phyloP scores from a whole-genome alignment of 1,284 basidiomycete genomes.

The Cronartium quercuum region DNA sequence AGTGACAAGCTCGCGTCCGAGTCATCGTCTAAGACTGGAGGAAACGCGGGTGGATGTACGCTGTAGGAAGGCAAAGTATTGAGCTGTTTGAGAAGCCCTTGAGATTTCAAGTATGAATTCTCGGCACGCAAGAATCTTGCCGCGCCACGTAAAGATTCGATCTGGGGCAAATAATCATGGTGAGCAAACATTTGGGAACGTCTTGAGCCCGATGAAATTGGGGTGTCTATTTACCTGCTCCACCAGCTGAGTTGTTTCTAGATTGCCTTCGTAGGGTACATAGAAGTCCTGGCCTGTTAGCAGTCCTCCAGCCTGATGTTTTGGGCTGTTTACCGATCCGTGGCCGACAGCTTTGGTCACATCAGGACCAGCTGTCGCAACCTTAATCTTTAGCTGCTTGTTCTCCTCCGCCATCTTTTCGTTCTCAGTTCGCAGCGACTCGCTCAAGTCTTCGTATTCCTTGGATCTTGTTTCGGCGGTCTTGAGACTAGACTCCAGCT shows the following conservation, averaged over 20 bases:
- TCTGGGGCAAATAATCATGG: constrained; percentile 52
- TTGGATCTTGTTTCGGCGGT: constrained; percentile 41
- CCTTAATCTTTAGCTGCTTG: not conserved
- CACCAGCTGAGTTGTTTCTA: constrained; percentile 75
- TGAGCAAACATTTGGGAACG: not conserved
- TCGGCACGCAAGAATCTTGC: constrained; percentile 82
- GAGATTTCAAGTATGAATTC: constrained; percentile 83
- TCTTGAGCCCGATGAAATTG: constrained; percentile 16
- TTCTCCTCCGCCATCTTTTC: constrained; percentile 61
- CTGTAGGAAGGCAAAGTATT: constrained; percentile 59
- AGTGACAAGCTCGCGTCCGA: not conserved
- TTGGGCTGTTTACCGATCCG: constrained; percentile 14
- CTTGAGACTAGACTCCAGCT: constrained; percentile 58
- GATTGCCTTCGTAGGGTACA: constrained; percentile 63
- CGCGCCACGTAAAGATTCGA: constrained; percentile 81
- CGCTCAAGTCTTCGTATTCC: constrained; percentile 79
- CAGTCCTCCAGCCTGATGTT: constrained; percentile 2
- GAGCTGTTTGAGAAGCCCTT: constrained; percentile 75
- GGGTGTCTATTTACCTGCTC: constrained; percentile 61
- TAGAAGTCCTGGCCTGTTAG: constrained; percentile 53
- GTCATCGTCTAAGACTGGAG: constrained; percentile 38
- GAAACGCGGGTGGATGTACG: constrained; percentile 51
- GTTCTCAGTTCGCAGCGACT: constrained; percentile 80
- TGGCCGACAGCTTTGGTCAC: constrained; percentile 39
- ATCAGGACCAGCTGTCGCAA: constrained; percentile 2